Conservation (phyloP, 306 rosid genomes). For the Urtica urens region DNA sequence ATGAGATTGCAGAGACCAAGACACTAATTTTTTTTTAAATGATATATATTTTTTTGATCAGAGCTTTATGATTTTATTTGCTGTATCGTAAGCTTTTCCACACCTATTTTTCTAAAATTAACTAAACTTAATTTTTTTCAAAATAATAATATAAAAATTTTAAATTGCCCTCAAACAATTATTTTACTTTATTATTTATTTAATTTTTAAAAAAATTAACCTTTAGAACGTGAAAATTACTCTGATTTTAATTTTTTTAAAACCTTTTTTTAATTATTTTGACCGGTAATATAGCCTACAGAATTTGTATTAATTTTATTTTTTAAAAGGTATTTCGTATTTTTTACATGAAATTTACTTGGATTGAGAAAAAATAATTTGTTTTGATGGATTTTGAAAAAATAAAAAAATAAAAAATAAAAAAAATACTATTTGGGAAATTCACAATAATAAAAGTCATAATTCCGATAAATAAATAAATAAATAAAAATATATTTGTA, state of each 20-base stretch:
- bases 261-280: not conserved
- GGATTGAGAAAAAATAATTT: not conserved
- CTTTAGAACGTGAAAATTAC: not conserved
- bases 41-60: not conserved
- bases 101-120: constrained; percentile 13
- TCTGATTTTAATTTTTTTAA: no score
- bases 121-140: no score
- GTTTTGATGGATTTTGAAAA: no score
- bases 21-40: constrained; percentile 20
- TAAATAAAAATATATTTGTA: constrained; percentile 10
- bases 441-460: no score
- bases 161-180: no score
- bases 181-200: not conserved
- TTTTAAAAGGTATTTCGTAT: not conserved
- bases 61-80: not conserved
- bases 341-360: not conserved
- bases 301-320: no score
- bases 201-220: constrained; percentile 9
- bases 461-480: no score
- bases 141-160: constrained; percentile 7
- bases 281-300: no score
- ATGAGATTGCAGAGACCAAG: constrained; percentile 19
- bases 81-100: constrained; percentile 29
- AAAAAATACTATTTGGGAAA: no score
- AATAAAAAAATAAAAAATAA: no score